Base-by-base conservation (phyloP, 352 stramenopile genomes). In the Blastocystis sp. region DNA sequence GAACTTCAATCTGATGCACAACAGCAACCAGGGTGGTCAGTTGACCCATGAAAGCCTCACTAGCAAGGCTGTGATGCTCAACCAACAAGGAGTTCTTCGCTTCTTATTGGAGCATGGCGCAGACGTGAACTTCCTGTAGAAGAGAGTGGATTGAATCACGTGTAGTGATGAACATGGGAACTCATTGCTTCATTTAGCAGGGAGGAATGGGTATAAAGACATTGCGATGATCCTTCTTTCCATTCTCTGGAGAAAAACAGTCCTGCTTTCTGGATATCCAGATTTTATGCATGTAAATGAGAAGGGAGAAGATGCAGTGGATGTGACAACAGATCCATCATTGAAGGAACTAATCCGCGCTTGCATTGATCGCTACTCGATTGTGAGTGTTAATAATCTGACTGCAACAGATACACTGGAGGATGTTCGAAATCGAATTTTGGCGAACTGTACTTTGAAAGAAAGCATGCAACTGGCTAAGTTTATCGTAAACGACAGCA, bases 221-320 rank as follows among this genome's bases (percentile, higher is more conserved):
- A 64, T 88, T 13, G 62, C 62, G 26, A 88, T 88, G 77, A 15
- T 88, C 20, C 47, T 88, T 43, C 77, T 88, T 4, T 88, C 77
- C 2, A 61, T 88, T 23, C 61, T 88, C 20, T 88, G 77, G 77
- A 26, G 77, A 11, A 59, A 64, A 26, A 61, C 62, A 15, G 63
- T 88, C 2, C 43, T 88, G n/a, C 70, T 88, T 15, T 76, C 62
- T 23, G 77, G 77, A 26, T 88, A 88, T 29, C 77, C 77, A 11
- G 77, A 88, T 43, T 88, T 88, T 47, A 76, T 76, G 62, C 62
- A 79, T 6, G 62, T 88, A 43, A 79, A 88, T 43, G 50, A 79
- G 56, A 77, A 77, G 43, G 66, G 66, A 56, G 62, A 79, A n/a
- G 77, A 88, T 41, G 62, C 62, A 39, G 53, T 56, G 39, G 77